Evolutionary conservation across 192 early-diverging fungal genomes (phyloP).

Genomic region (Backusella parvicylindrica): DNA sequence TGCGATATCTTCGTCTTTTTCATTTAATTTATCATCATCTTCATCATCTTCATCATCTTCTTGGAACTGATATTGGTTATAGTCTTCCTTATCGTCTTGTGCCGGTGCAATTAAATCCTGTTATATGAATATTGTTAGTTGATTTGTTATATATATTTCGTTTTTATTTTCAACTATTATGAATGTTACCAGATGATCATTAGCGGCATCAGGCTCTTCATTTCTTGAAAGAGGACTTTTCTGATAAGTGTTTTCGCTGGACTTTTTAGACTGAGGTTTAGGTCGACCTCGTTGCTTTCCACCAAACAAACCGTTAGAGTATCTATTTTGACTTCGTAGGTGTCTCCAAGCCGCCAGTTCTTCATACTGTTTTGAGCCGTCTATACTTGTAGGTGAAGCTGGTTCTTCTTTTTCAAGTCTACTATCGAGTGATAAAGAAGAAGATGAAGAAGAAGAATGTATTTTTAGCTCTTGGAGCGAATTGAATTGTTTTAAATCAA

Average conservation of each 20-base stretch:
- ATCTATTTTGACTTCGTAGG: slow-evolving; percentile 15
- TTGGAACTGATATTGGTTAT: not conserved
- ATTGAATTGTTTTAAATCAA: not conserved
- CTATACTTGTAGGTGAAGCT: not conserved
- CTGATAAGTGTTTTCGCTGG: not conserved
- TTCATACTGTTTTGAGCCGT: slow-evolving; percentile 12
- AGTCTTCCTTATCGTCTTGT: not conserved
- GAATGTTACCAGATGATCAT: not conserved
- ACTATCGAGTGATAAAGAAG: not conserved
- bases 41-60: not conserved
- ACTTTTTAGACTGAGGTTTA: slow-evolving; percentile 1
- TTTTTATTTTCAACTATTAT: not conserved
- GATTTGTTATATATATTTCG: not conserved
- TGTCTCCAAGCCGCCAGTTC: slow-evolving; percentile 23
- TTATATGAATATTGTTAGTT: not conserved
- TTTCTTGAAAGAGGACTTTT: slow-evolving; percentile 6
- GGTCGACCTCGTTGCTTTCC: slow-evolving; percentile 24
- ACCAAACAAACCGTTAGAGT: slow-evolving; percentile 23
- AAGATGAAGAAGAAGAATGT: not conserved
- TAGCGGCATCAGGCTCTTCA: not conserved
- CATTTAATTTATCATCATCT: not conserved
- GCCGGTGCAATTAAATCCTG: not conserved
- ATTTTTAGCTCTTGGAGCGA: not conserved
- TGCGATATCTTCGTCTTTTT: not conserved
- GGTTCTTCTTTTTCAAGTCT: not conserved